Evolutionary conservation across 2,329 filamentous ascomycete species (phyloP).

Genomic region (Alternaria burnsii): DNA sequence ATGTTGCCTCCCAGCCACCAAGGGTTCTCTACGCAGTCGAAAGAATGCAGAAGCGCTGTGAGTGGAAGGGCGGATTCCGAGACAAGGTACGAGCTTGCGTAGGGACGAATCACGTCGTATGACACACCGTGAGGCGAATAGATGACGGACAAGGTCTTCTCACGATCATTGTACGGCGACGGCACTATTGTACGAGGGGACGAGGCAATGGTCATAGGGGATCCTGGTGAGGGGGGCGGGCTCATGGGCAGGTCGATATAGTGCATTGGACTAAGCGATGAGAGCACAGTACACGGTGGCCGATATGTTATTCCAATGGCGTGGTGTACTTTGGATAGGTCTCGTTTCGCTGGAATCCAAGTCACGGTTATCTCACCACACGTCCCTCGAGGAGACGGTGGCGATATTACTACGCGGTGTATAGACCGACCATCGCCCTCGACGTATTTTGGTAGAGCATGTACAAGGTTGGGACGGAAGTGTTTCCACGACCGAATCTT

Average conservation of each 20-base stretch:
- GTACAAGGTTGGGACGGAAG: conserved; percentile 63
- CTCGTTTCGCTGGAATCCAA: conserved; percentile 68
- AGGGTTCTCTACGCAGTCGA: conserved; percentile 66
- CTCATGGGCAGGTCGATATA: conserved; percentile 51
- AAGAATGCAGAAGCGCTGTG: conserved; percentile 70
- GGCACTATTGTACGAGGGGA: conserved; percentile 46
- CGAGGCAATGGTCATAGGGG: conserved; percentile 44
- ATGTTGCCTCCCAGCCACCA: conserved; percentile 70
- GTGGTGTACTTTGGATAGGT: conserved; percentile 69
- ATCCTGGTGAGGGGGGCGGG: conserved; percentile 45
- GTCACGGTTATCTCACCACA: conserved; percentile 76
- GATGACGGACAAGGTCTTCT: conserved; percentile 65
- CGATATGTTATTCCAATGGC: conserved; percentile 77
- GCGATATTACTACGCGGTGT: conserved; percentile 63
- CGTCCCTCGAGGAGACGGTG: conserved; percentile 61
- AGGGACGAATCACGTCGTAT: conserved; percentile 63
- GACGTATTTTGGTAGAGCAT: conserved; percentile 55
- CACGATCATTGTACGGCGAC: conserved; percentile 45
- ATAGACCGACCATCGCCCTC: conserved; percentile 52
- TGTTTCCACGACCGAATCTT: conserved; percentile 73
- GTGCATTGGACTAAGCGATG: conserved; percentile 38
- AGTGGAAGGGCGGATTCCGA: conserved; percentile 67
- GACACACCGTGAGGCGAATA: conserved; percentile 72
- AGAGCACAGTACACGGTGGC: conserved; percentile 59
- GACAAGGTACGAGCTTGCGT: conserved; percentile 65